These are phyloP conservation scores for Backusella circina DNA, from an alignment of 192 early-diverging fungal species.

Conservation along the genomic window DNA sequence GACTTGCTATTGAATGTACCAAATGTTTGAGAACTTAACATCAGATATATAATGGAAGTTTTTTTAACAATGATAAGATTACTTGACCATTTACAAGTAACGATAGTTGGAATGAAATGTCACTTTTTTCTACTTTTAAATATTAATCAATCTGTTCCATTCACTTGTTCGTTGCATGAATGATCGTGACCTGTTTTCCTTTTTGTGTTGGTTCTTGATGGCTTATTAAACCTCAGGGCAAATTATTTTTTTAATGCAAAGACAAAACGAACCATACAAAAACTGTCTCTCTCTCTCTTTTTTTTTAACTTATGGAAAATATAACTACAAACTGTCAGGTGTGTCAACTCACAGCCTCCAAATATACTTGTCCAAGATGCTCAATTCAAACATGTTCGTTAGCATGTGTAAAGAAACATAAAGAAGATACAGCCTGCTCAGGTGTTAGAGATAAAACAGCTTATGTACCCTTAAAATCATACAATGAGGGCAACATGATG, in stretches of 20 bases:
- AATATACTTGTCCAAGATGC: slow-evolving; percentile 76
- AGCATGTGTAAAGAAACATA: slow-evolving; percentile 64
- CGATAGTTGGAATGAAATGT: too few species aligned
- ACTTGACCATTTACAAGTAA: too few species aligned
- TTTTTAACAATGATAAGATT: too few species aligned
- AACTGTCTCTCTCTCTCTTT: background rate
- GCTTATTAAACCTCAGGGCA: background rate
- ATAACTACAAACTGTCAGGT: slow-evolving; percentile 37
- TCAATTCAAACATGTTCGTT: slow-evolving; percentile 59
- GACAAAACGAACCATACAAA: background rate
- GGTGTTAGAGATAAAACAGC: slow-evolving; percentile 60
- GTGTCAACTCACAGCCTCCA: slow-evolving; percentile 38
- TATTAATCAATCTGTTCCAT: too few species aligned
- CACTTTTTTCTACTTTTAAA: too few species aligned
- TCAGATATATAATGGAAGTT: too few species aligned
- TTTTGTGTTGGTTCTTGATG: background rate
- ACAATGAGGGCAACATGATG: slow-evolving; percentile 61
- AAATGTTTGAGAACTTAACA: too few species aligned
- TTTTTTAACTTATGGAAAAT: background rate
- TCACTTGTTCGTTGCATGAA: background rate
- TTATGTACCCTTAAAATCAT: slow-evolving; percentile 57
- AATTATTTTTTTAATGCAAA: background rate
- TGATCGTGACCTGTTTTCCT: background rate
- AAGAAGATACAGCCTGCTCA: slow-evolving; percentile 51
- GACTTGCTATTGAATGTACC: too few species aligned